A percentile compares a stretch with the other conserved stretches of the same genome.
Conservation (phyloP, 148 eudicot genomes). For the Silene latifolia region DNA sequence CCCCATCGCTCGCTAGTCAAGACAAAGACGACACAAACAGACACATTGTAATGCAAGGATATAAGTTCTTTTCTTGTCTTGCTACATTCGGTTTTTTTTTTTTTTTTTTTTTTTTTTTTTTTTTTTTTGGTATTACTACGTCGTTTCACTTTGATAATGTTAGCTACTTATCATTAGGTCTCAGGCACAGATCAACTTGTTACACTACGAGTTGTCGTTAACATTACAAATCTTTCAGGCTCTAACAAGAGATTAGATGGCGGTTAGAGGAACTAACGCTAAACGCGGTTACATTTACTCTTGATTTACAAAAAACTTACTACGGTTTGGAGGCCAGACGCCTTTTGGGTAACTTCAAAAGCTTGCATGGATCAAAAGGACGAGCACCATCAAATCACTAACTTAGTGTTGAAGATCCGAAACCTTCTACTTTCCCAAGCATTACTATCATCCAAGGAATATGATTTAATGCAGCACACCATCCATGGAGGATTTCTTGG, state of each 20-base stretch:
- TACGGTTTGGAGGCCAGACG: not conserved
- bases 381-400: slow-evolving; percentile 27
- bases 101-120: no score
- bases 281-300: not conserved
- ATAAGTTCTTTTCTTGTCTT: no score
- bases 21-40: not conserved
- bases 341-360: not conserved
- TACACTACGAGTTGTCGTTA: no score
- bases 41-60: no score
- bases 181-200: no score
- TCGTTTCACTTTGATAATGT: no score
- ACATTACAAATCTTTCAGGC: not conserved
- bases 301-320: not conserved
- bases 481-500: slow-evolving; percentile 86
- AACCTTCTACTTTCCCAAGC: slow-evolving; percentile 56
- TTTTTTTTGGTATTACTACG: no score
- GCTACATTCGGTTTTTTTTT: no score
- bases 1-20: not conserved
- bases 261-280: not conserved
- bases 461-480: slow-evolving; percentile 71
- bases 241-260: not conserved
- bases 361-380: not conserved
- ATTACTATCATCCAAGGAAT: slow-evolving; percentile 45
- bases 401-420: slow-evolving; percentile 56
- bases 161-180: no score